Evolutionary conservation across 2,329 filamentous ascomycete genomes (phyloP), one percentile per base, ranked within the genome.

Genomic region (Ophiostoma himal-ulmi): DNA sequence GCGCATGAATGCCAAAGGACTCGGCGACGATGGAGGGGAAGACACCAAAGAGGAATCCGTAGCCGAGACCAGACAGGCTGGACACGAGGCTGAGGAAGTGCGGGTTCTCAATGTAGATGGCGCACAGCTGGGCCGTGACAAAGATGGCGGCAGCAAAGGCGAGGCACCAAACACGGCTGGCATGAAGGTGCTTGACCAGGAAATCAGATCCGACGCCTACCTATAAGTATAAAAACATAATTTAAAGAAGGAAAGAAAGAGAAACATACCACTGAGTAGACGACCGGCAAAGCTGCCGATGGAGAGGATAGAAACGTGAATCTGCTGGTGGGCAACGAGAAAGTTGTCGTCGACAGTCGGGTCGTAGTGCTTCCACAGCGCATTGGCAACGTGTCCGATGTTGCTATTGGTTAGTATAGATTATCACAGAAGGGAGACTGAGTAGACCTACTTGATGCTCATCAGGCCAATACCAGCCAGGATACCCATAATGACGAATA

Each of bases 241-340:
- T n/a, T 34, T 34, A 17, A 34, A 34, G 8, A 60, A 5, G 10
- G 14, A 64, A 36, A 36, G 14, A 39, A 22, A 57, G 57, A 36
- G 26, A 62, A n/a, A 65, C 62, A 3, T 22, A 65, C 62, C 91
- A 75, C 90, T 93, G 8, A 87, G 82, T 0, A 99, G 84, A 70
- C 95, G 89, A 1, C 95, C 95, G 2, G 88, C 75, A 78, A 97
- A 98, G 75, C 92, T 96, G 77, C 90, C 90, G 67, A 97, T 81
- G 0, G 94, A 98, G n/a, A 99, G 83, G 69, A 96, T 92, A 1
- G 93, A 96, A 11, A 99, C 95, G 76, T 99, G 94, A 83, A 96
- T 88, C 72, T 96, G 89, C 79, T 98, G 95, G 67, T 88, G 88
- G 71, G 90, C 85, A 68, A 92, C 87, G 68, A 99, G 90, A 75